Conservation (phyloP, 345 rosid genomes). For the Lumnitzera racemosa region DNA sequence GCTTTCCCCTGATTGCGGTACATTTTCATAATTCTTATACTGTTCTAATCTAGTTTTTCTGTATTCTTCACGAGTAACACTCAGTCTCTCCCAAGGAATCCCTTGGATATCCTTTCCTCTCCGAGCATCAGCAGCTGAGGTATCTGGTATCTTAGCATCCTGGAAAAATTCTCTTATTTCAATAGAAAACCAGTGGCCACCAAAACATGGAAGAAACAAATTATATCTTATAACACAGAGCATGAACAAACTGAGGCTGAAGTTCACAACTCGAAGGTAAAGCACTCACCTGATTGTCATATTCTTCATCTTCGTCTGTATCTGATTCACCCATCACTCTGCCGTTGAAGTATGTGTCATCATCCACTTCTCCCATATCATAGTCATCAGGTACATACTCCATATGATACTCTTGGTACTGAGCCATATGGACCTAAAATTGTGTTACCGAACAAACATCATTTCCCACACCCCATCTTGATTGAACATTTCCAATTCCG, state of each 20-base stretch:
- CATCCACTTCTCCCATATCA: slow-evolving; percentile 49
- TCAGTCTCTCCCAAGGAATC: slow-evolving; percentile 50
- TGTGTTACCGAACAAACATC: slow-evolving; percentile 12
- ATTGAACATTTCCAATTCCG: too few relatives aligned
- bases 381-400: slow-evolving; percentile 37
- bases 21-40: slow-evolving; percentile 52
- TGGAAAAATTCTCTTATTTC: slow-evolving; percentile 11
- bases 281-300: slow-evolving; percentile 34
- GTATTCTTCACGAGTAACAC: slow-evolving; percentile 41
- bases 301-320: slow-evolving; percentile 40
- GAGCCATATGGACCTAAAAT: slow-evolving; percentile 26
- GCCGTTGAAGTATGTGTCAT: slow-evolving; percentile 37
- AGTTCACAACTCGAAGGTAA: neutral
- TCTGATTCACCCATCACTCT: slow-evolving; percentile 46
- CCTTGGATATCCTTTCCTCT: slow-evolving; percentile 51
- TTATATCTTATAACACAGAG: neutral
- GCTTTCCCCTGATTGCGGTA: slow-evolving; percentile 42
- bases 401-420: slow-evolving; percentile 30
- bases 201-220: neutral
- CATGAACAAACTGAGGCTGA: neutral
- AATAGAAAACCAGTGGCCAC: neutral
- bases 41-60: slow-evolving; percentile 52
- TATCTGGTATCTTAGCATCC: slow-evolving; percentile 36
- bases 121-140: slow-evolving; percentile 47
- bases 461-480: neutral